Evolutionary conservation across 306 rosid species (phyloP), one percentile per base, ranked within the genome.

Genomic region (Vachellia collinsii): DNA sequence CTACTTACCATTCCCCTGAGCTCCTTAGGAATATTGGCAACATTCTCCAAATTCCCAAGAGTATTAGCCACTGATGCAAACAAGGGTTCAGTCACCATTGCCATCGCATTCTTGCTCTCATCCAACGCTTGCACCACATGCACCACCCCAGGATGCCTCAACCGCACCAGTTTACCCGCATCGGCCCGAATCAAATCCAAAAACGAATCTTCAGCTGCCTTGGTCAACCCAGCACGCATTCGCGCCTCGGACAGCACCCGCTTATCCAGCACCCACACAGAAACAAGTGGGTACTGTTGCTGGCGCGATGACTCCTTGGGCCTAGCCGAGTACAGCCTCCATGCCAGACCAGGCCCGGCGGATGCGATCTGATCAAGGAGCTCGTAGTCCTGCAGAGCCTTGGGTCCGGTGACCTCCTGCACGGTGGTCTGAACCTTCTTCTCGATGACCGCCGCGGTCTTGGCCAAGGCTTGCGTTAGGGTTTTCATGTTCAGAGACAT

Each of bases 381-480:
- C 8, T 95, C 98, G 83, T 95, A 93, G 83, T 95, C 99, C 79
- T 91, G 98, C 13, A 95, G 96, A 9, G 99, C 85, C 81, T 74
- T 95, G 23, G 99, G 99, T 9, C 99, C 99, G n/a, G 99, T 90
- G 10, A 95, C 99, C 48, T 95, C 99, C 75, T 95, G 99, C 23
- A 95, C 99, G 64, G 99, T 95, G 56, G 96, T 95, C 74, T 89
- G 94, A 0, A 95, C 99, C 20, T 73, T 92, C 79, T 93, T 95
- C 80, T 95, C 99, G 56, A 95, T 95, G 1, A 93, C 98, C 59
- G 99, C 98, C 0, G 98, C 96, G 81, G 99, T 91, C 86, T 95
- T 95, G 63, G 99, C 99, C n/a, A 93, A 53, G 54, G 98, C 99
- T 87, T 95, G 99, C 72, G 97, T 92, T 76, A 95, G 92, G 86